Evolutionary conservation across 2,329 filamentous ascomycete genomes (phyloP).

Genomic region (Pyricularia sp.): DNA sequence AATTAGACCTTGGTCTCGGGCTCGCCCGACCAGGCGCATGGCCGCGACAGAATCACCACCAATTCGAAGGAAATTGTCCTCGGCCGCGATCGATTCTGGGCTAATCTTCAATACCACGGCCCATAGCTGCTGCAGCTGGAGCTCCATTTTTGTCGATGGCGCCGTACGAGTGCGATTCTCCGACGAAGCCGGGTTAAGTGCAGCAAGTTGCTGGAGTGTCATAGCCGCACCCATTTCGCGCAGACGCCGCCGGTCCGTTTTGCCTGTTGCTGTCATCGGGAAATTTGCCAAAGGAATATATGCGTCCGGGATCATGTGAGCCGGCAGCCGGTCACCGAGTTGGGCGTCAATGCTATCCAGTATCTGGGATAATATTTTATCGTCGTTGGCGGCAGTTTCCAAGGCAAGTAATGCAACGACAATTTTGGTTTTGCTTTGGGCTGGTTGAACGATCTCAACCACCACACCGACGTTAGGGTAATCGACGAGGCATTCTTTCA

Average conservation of each 20-base stretch:
- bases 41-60: background rate
- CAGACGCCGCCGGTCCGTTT: constrained; percentile 38
- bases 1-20: background rate
- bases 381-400: constrained; percentile 8
- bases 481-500: too few relatives aligned
- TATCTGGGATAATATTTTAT: constrained; percentile 7
- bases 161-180: too few relatives aligned
- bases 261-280: constrained; percentile 37
- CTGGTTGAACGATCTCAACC: constrained; percentile 18
- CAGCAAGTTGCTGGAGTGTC: constrained; percentile 27
- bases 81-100: too few relatives aligned
- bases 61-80: background rate
- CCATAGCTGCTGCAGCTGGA: too few relatives aligned
- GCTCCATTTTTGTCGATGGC: too few relatives aligned
- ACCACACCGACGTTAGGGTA: constrained; percentile 14
- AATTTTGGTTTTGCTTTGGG: constrained; percentile 10
- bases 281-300: constrained; percentile 34
- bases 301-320: constrained; percentile 38
- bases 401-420: constrained; percentile 6
- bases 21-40: background rate
- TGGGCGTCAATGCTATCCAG: constrained; percentile 20
- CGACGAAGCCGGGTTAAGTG: too few relatives aligned
- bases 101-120: too few relatives aligned
- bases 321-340: constrained; percentile 24
- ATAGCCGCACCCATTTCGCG: constrained; percentile 32